phyloP scores from a whole-genome alignment of 768 basidiomycete genomes.

The Rhizopogon vinicolor region DNA sequence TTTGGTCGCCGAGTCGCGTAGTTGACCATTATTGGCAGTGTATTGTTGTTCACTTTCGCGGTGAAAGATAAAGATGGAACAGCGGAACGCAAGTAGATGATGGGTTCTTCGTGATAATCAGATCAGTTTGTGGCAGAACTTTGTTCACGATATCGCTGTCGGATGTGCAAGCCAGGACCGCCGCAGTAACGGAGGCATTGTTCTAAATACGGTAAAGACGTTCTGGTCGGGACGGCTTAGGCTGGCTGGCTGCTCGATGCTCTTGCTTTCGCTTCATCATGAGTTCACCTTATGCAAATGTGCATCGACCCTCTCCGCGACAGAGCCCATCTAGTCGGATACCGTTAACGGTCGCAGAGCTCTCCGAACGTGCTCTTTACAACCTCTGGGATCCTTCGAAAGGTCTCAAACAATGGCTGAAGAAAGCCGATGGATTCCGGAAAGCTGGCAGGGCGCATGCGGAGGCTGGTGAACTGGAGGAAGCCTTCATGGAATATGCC shows the following conservation, averaged over 20 bases:
- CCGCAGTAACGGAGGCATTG: neutral
- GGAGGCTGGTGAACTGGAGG: constrained; percentile 55
- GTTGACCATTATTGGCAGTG: neutral
- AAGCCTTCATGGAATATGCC: constrained; percentile 69
- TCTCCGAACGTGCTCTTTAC: constrained; percentile 56
- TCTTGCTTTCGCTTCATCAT: constrained; percentile 9
- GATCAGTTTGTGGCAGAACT: neutral
- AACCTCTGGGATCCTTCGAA: constrained; percentile 52
- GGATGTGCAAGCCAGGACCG: neutral
- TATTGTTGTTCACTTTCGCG: neutral
- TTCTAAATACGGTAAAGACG: constrained; percentile 6
- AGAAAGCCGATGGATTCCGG: constrained; percentile 58
- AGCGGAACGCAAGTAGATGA: too few species aligned
- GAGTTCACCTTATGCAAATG: constrained; percentile 6
- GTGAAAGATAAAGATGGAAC: too few species aligned
- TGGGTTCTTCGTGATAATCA: too few species aligned
- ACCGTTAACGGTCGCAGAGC: constrained; percentile 61
- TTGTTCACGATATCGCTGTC: neutral
- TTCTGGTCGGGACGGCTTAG: constrained; percentile 1
- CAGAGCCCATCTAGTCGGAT: constrained; percentile 21
- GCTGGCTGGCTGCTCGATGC: neutral
- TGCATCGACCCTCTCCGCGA: constrained; percentile 2
- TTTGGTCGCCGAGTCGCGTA: neutral
- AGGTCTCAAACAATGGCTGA: constrained; percentile 64
- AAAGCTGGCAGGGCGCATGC: constrained; percentile 46